phyloP scores from a whole-genome alignment of 805 yeast species.

The Myxozyma monticola region DNA sequence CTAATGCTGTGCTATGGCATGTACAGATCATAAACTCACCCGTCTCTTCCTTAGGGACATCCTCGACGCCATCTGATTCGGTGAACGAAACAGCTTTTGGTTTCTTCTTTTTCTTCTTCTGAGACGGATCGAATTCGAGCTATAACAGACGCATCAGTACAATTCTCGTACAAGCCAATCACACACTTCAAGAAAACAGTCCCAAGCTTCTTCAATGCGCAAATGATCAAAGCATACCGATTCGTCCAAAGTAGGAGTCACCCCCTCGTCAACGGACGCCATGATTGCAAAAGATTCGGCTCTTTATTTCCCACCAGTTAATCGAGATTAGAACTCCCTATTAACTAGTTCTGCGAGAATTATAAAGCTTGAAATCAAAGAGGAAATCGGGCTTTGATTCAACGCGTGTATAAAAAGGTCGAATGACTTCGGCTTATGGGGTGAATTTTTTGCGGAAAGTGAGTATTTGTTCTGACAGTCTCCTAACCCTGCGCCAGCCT shows the following conservation, averaged over 20 bases:
- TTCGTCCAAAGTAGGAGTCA: conserved; percentile 22
- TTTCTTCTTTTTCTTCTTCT: conserved; percentile 43
- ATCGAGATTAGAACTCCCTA: too few relatives aligned
- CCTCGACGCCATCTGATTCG: conserved; percentile 15
- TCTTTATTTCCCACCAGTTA: not conserved
- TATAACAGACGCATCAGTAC: conserved; percentile 1
- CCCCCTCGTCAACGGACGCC: conserved; percentile 28
- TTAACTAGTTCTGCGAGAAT: too few relatives aligned
- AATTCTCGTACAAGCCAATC: not conserved
- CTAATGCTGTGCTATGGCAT: not conserved
- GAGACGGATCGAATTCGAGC: conserved; percentile 30
- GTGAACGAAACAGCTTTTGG: conserved; percentile 31
- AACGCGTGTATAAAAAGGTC: too few relatives aligned
- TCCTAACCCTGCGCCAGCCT: too few relatives aligned
- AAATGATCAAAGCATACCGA: conserved; percentile 13
- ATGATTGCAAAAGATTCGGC: conserved; percentile 1
- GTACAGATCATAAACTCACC: conserved; percentile 3
- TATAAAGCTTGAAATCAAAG: too few relatives aligned
- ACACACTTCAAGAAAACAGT: not conserved
- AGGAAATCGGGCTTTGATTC: too few relatives aligned
- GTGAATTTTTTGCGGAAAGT: too few relatives aligned
- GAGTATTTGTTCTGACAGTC: too few relatives aligned
- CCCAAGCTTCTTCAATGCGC: not conserved
- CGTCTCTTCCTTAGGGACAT: conserved; percentile 13
- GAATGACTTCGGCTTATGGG: too few relatives aligned